phyloP scores from a whole-genome alignment of 768 basidiomycete species.

The Boletus reticulatus region DNA sequence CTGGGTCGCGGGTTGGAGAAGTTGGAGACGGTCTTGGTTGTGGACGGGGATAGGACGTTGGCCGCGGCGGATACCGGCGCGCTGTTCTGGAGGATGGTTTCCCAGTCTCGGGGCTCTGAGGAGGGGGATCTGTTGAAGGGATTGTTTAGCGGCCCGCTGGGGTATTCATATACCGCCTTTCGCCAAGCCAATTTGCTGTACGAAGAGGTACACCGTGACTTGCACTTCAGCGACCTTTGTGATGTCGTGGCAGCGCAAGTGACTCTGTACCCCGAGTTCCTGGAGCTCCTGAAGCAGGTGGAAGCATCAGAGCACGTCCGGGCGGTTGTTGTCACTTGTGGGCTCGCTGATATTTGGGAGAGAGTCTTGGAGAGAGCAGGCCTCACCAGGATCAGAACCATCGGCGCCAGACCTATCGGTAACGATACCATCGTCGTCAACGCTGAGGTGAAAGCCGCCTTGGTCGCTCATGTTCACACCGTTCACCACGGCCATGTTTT shows the following conservation, averaged over 20 bases:
- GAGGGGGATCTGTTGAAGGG: slow-evolving; percentile 6
- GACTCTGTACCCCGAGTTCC: slow-evolving; percentile 14
- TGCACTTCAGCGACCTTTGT: slow-evolving; percentile 12
- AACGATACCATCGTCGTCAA: slow-evolving; percentile 8
- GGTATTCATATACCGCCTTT: slow-evolving; percentile 14
- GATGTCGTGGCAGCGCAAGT: slow-evolving; percentile 13
- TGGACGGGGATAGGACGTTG: slow-evolving; percentile 12
- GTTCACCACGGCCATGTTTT: slow-evolving; percentile 10
- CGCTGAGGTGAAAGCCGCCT: slow-evolving; percentile 16
- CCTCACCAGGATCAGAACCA: slow-evolving; percentile 12
- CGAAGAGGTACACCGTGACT: slow-evolving; percentile 8
- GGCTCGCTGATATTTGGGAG: slow-evolving; percentile 9
- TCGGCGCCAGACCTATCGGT: slow-evolving; percentile 8
- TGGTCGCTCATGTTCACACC: slow-evolving; percentile 11
- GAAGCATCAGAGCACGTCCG: slow-evolving; percentile 16
- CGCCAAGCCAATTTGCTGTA: slow-evolving; percentile 10
- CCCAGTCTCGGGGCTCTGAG: slow-evolving; percentile 11
- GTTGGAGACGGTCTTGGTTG: slow-evolving; percentile 10
- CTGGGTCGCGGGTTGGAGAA: slow-evolving; percentile 11
- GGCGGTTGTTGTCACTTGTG: slow-evolving; percentile 14
- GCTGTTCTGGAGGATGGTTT: slow-evolving; percentile 13
- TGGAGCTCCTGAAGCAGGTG: slow-evolving; percentile 16
- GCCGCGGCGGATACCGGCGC: slow-evolving; percentile 9
- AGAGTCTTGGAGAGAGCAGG: slow-evolving; percentile 15
- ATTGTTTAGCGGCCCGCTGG: slow-evolving; percentile 12